Base-by-base conservation (phyloP, 83 land plant species). In the Isoetes engelmannii region DNA sequence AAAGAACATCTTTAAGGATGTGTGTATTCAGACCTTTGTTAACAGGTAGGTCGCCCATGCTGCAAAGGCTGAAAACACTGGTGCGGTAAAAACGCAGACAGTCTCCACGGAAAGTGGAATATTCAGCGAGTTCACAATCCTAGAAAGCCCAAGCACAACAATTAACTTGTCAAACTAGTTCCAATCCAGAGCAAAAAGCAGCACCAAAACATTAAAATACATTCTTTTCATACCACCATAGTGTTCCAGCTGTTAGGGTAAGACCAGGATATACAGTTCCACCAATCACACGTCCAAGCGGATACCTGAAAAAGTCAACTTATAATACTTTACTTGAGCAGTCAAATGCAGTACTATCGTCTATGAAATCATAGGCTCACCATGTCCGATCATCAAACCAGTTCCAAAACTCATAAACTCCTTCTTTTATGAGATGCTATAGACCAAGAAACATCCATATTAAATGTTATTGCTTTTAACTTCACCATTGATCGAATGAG, bases 311-410 rank as follows among this genome's bases (percentile, higher is more conserved):
- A 21, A 48, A 49, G 6, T 68, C 37, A 19, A 12, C 1, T 44
- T 6, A 47, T 41, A 10, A 19, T 7, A 68, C 44, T 55, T n/a
- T 4, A 49, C 0, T 53, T 37, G 13, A 5, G n/a, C 69, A 69
- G 18, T 6, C 43, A 17, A 18, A 65, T 18, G 61, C 20, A 42
- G 21, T 13, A 20, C 42, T n/a, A 58, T 1, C 8, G 20, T 19
- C 48, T 4, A 41, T 17, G 15, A 10, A 47, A 47, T 7, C 48
- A n/a, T 53, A 54, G 20, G 46, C 65, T 79, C 84, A 94, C 99
- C 97, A 95, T 41, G 99, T 95, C 45, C 97, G 83, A 72, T 95
- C 99, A 81, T 91, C 99, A 80, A 95, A 95, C 97, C 97, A 91
- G 61, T 95, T 95, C 97, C 99, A 95, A 70, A 95, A 95, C 45